Base-by-base conservation (phyloP, 2,329 filamentous ascomycete genomes). In the Phoma sp. region DNA sequence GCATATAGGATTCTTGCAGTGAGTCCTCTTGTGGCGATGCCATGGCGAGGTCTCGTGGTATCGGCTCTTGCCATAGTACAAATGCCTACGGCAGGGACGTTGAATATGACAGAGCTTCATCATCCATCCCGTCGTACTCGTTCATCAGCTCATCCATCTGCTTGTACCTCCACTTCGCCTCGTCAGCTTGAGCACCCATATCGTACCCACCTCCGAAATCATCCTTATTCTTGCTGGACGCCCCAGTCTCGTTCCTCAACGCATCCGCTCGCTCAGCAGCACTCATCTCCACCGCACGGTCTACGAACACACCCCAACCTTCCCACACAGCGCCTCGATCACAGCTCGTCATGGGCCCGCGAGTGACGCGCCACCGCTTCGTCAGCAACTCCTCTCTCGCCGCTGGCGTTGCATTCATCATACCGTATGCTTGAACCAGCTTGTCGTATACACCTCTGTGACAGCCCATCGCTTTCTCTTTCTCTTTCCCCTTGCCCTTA, bases 251-350 rank as follows among this genome's bases (percentile, higher is more conserved):
- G n/a, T 27, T 35, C 25, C 27, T 49, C 46, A 46, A 3, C 11
- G 52, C 52, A 6, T 30, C 52, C n/a, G 4, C 3, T 44, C 70
- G 62, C 50, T 72, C 68, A 33, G 37, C 42, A 6, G 18, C 45
- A 22, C 14, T 49, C 65, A 72, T 59, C 30, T 51, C 51, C 41
- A 73, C 52, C 10, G 23, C 53, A 5, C 23, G 32, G 46, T 67
- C 62, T 4, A 71, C 13, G 30, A 30, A 47, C 5, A 63, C 53
- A 2, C 61, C 70, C 66, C 66, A 73, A 0, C 71, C 71, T 55
- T 73, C 71, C 71, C 71, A 73, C 29, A 73, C 63, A 24, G 59
- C 57, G 4, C 69, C 71, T 7, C 69, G 56, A 27, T 60, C 52
- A 32, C 8, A 43, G 37, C 22, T 53, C 27, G 53, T 65, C 64